These are phyloP conservation scores for Penicillium crustosum DNA, from an alignment of 2,329 filamentous ascomycete species.

Conservation along the genomic window DNA sequence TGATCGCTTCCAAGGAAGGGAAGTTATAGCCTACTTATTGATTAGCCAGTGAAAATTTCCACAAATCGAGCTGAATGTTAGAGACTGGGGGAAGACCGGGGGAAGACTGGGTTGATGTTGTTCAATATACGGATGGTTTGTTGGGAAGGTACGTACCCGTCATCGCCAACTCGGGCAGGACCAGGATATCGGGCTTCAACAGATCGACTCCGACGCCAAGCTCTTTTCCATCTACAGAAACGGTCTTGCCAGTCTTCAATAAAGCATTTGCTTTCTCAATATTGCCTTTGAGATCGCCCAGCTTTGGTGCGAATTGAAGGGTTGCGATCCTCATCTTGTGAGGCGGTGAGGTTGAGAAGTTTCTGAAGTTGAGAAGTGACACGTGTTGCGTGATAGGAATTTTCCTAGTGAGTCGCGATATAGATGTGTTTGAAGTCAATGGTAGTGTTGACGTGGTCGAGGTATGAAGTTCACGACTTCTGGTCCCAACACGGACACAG, in stretches of 20 bases:
- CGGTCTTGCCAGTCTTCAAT: slow-evolving; percentile 36
- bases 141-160: slow-evolving; percentile 46
- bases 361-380: background rate
- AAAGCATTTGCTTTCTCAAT: slow-evolving; percentile 46
- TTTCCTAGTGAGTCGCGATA: background rate
- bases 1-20: slow-evolving; percentile 56
- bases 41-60: background rate
- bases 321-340: slow-evolving; percentile 49
- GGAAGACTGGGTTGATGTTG: background rate
- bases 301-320: slow-evolving; percentile 45
- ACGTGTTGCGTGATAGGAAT: background rate
- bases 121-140: background rate
- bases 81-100: background rate
- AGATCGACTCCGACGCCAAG: slow-evolving; percentile 21
- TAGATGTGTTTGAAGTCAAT: background rate
- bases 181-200: slow-evolving; percentile 54
- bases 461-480: slow-evolving; percentile 5
- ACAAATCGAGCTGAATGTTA: background rate
- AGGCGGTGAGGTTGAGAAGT: slow-evolving; percentile 13
- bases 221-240: slow-evolving; percentile 14
- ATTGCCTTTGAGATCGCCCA: slow-evolving; percentile 48
- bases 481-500: slow-evolving; percentile 12
- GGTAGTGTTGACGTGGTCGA: background rate
- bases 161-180: slow-evolving; percentile 64
- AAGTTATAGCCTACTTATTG: slow-evolving; percentile 60